Conservation (phyloP, 257 asterid genomes). For the Nicotiana obtusifolia region DNA sequence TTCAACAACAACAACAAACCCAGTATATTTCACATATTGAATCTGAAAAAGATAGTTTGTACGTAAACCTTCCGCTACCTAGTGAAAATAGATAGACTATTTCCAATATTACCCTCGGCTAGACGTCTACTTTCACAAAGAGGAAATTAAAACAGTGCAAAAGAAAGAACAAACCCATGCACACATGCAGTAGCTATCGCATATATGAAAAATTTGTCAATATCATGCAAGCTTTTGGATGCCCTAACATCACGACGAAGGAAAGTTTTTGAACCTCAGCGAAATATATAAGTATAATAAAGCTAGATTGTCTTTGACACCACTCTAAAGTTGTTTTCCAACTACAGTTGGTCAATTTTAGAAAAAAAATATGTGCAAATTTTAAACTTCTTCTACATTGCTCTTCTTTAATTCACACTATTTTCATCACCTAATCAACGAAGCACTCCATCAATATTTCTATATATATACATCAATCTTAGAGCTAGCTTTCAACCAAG, state of each 20-base stretch:
- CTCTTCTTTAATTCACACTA: not conserved
- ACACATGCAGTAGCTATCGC: not conserved
- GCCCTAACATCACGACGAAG: not conserved
- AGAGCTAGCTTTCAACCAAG: conserved; percentile 5
- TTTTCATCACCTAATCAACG: conserved; percentile 26
- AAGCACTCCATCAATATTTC: conserved; percentile 20
- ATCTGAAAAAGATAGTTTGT: no score
- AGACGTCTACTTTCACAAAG: not conserved
- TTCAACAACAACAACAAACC: no score
- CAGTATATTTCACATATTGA: no score
- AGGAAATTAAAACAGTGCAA: not conserved
- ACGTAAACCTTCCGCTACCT: no score
- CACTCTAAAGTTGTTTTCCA: conserved; percentile 32
- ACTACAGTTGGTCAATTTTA: conserved; percentile 13
- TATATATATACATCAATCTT: not conserved
- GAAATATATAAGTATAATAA: not conserved
- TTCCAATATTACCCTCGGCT: no score
- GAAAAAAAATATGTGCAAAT: not conserved
- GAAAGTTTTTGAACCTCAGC: not conserved
- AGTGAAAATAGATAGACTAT: no score
- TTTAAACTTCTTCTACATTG: not conserved
- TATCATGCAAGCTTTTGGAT: not conserved
- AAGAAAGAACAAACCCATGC: no score
- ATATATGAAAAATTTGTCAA: not conserved
- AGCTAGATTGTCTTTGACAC: conserved; percentile 28